phyloP scores from a whole-genome alignment of 345 rosid genomes.

The Salix suchowensis region DNA sequence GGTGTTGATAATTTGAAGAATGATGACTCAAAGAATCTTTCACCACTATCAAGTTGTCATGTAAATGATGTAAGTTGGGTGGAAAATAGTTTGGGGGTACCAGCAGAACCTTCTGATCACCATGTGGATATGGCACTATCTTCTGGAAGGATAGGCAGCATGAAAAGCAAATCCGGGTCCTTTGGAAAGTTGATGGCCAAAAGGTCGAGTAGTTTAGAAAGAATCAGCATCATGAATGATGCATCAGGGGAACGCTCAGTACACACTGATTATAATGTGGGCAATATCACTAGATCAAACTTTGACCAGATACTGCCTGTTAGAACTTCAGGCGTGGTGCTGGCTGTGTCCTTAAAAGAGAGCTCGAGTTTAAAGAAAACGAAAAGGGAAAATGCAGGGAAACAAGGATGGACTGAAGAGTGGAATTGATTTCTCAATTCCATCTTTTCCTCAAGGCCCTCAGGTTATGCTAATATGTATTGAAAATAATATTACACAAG shows the following conservation, averaged over 20 bases:
- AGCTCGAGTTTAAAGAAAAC: neutral
- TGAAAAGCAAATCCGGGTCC: neutral
- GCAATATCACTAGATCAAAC: neutral
- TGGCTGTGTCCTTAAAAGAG: neutral
- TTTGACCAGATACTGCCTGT: neutral
- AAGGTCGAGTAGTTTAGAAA: constrained; percentile 10
- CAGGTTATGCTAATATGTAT: neutral
- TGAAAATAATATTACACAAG: neutral
- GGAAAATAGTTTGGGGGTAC: neutral
- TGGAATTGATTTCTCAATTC: neutral
- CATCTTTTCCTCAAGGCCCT: neutral
- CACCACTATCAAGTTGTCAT: neutral
- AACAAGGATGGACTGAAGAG: neutral
- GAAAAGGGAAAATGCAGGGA: neutral
- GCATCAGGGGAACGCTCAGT: neutral
- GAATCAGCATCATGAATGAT: neutral
- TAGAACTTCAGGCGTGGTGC: neutral
- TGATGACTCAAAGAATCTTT: constrained; percentile 2
- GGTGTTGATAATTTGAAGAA: neutral
- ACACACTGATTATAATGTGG: neutral
- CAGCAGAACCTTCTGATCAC: constrained; percentile 3
- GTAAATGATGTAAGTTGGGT: constrained; percentile 7
- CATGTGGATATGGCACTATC: constrained; percentile 13
- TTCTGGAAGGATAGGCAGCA: constrained; percentile 11
- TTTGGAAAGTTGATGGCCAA: neutral